These are phyloP conservation scores for Lasiodiplodia citricola DNA, from an alignment of 2,329 filamentous ascomycete genomes.

Conservation along the genomic window DNA sequence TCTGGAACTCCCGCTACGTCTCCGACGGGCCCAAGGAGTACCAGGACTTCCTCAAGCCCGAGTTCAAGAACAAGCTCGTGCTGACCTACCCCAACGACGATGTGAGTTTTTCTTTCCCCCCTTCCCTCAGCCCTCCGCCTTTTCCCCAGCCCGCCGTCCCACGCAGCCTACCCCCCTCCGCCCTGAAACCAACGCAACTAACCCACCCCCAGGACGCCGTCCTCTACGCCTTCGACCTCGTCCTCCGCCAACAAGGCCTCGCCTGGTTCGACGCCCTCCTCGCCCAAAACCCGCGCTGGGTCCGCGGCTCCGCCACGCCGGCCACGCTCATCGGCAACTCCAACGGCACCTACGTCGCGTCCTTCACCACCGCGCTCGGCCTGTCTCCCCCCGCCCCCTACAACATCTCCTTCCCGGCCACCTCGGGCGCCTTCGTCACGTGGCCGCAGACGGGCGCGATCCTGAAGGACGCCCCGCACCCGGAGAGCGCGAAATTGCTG, in stretches of 20 bases:
- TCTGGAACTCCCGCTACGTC: constrained; percentile 45
- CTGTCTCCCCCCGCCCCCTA: constrained; percentile 10
- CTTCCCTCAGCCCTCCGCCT: background rate
- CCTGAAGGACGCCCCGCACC: constrained; percentile 54
- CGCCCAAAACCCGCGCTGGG: constrained; percentile 58
- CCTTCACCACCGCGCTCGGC: constrained; percentile 30
- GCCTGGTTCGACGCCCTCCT: constrained; percentile 56
- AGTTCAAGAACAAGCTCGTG: constrained; percentile 60
- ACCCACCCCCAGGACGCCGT: constrained; percentile 52
- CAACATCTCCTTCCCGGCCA: constrained; percentile 37
- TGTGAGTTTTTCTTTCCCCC: constrained; percentile 31
- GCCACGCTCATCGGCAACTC: constrained; percentile 38
- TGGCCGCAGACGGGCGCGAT: constrained; percentile 59
- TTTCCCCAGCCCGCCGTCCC: too few species aligned
- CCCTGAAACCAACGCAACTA: too few species aligned
- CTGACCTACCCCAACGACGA: constrained; percentile 65
- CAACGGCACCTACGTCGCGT: constrained; percentile 33
- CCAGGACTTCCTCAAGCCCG: constrained; percentile 53
- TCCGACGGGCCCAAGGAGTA: constrained; percentile 46
- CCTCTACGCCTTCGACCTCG: constrained; percentile 51
- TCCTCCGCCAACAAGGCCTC: constrained; percentile 46
- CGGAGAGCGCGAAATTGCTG: constrained; percentile 58
- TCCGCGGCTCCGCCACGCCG: constrained; percentile 57
- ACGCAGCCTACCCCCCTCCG: too few species aligned
- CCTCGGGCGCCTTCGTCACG: constrained; percentile 49